Evolutionary conservation across 1,139 yeast genomes (phyloP).

Genomic region (Scheffersomyces cryptocercus): DNA sequence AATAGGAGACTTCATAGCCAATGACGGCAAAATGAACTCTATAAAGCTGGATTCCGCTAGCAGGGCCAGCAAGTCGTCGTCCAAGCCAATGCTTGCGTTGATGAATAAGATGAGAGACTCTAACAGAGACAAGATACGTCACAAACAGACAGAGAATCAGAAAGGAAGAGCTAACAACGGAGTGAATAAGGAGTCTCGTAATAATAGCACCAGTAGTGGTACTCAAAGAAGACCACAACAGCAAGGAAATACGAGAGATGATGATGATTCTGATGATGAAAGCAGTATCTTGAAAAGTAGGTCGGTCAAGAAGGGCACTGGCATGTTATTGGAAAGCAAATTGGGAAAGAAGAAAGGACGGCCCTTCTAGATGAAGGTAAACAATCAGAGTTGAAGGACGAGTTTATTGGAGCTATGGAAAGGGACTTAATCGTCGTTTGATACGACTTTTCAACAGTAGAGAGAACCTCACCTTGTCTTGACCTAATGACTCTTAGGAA

Average conservation of each 20-base stretch:
- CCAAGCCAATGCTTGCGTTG: slow-evolving; percentile 46
- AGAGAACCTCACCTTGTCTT: no score
- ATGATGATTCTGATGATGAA: slow-evolving; percentile 9
- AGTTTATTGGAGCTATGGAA: no score
- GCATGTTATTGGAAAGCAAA: background rate
- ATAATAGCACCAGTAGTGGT: background rate
- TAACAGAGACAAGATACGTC: slow-evolving; percentile 18
- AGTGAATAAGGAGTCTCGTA: slow-evolving; percentile 5
- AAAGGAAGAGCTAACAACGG: background rate
- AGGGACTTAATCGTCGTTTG: no score
- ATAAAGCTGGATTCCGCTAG: slow-evolving; percentile 7
- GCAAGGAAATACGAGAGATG: background rate
- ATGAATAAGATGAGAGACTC: slow-evolving; percentile 45
- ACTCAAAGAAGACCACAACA: slow-evolving; percentile 1
- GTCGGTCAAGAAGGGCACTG: slow-evolving; percentile 7
- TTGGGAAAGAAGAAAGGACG: slow-evolving; percentile 16
- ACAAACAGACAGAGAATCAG: slow-evolving; percentile 1
- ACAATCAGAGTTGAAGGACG: no score
- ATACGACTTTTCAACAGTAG: no score
- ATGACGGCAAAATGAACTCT: slow-evolving; percentile 5
- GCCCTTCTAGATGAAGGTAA: slow-evolving; percentile 9
- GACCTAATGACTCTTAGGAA: no score
- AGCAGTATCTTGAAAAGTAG: slow-evolving; percentile 5
- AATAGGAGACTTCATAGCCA: slow-evolving; percentile 35
- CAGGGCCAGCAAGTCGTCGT: slow-evolving; percentile 8